Base-by-base conservation (phyloP, 2,329 filamentous ascomycete species). In the Lasiodiplodia hormozganensis region DNA sequence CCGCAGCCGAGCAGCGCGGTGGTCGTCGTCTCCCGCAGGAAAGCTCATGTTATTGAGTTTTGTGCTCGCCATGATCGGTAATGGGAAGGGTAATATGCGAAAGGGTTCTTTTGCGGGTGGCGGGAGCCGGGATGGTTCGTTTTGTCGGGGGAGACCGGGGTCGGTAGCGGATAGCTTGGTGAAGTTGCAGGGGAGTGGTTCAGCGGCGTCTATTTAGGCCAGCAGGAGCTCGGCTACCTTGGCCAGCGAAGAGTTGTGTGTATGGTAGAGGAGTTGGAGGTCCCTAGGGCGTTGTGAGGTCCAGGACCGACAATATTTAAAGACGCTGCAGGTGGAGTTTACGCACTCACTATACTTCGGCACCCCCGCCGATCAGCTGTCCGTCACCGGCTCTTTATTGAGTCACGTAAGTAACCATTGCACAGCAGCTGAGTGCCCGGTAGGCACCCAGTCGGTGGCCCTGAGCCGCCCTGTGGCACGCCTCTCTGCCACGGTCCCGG, bases 1-100 rank as follows among this genome's bases (percentile, higher is more conserved):
- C 31, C 69, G 62, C 31, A 65, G 56, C n/a, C 69, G 67, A 23
- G 62, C 62, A 28, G 56, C 53, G 28, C 70, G 62, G 36, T 65
- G 52, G 5, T 62, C 38, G 52, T 64, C 60, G 47, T 64, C 47
- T 10, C 28, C 60, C 2, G 60, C 60, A 43, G 60, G 60, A 21
- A 64, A 64, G 11, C 28, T n/a, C 12, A 64, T 38, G 4, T 51
- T 34, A 16, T 67, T 49, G 34, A 36, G 11, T 34, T 64, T 64
- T 36, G 60, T 52, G 31, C 16, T 52, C 43, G 43, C 47, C 60
- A 64, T 64, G 28, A 14, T 23, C 28, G 40, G 40, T 12, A 28
- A 25, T 25, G 8, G 23, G 36, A 18, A 43, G 56, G 34, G 36
- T 11, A 60, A 23, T 28, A n/a, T 2, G 28, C 16, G 25, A 34